Evolutionary conservation across 306 rosid species (phyloP).

Genomic region (Vachellia collinsii): DNA sequence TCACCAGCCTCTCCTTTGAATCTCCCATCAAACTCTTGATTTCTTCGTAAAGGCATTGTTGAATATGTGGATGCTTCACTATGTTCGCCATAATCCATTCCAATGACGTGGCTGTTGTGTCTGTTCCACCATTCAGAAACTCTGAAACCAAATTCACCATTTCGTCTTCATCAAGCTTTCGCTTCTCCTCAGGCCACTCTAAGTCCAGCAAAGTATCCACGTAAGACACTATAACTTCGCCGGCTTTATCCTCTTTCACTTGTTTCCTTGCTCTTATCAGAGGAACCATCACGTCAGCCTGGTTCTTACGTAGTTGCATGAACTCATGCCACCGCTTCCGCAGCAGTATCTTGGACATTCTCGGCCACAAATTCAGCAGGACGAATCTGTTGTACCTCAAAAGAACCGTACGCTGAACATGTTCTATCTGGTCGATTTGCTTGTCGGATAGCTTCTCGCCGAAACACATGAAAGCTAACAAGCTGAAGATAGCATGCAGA

Average conservation of each 20-base stretch:
- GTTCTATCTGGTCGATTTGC: too few species aligned
- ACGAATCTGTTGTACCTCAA: too few species aligned
- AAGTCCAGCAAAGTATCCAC: too few species aligned
- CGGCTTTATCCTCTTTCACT: background rate
- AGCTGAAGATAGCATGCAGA: too few species aligned
- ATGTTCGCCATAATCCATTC: background rate
- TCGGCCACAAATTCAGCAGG: too few species aligned
- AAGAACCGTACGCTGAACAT: too few species aligned
- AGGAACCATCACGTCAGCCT: background rate
- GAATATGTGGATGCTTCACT: background rate
- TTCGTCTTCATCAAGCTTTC: too few species aligned
- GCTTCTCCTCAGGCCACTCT: too few species aligned
- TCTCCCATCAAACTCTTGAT: background rate
- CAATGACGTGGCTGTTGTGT: background rate
- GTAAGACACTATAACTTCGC: too few species aligned
- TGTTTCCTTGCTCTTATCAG: background rate
- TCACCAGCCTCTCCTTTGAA: background rate
- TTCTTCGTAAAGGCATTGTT: background rate
- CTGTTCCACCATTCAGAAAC: background rate
- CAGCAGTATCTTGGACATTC: too few species aligned
- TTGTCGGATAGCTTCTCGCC: too few species aligned
- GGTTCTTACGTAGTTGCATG: background rate
- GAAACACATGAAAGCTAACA: too few species aligned
- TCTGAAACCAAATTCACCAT: background rate
- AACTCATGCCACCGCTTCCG: background rate